phyloP scores from a whole-genome alignment of 2,329 filamentous ascomycete genomes.

The Verruconis gallopava region DNA sequence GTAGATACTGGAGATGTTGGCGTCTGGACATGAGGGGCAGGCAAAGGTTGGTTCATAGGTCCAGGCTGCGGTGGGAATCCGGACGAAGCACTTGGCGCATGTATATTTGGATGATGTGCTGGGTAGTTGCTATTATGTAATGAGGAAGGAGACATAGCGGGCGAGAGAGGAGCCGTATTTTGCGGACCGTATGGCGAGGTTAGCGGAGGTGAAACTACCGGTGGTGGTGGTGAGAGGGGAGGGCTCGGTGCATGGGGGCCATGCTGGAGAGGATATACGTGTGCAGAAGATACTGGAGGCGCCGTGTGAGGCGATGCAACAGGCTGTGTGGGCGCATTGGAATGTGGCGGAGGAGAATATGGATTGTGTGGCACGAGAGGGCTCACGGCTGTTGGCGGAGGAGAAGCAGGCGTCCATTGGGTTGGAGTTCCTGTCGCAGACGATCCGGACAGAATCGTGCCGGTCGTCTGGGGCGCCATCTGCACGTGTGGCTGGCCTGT shows the following conservation, averaged over 20 bases:
- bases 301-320: not conserved
- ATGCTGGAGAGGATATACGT: not conserved
- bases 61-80: not conserved
- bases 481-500: not conserved
- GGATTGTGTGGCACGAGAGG: not conserved
- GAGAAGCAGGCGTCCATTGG: not conserved
- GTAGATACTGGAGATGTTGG: not conserved
- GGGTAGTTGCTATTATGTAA: not conserved
- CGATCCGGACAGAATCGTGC: not conserved
- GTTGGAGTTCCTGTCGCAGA: not conserved
- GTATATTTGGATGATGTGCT: not conserved
- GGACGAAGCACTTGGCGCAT: not conserved
- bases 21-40: not conserved
- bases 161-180: not conserved
- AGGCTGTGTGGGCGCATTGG: not conserved
- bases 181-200: not conserved
- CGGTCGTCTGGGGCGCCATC: not conserved
- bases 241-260: not conserved
- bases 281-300: no score
- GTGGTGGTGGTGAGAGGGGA: not conserved
- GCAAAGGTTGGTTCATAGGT: not conserved
- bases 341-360: not conserved
- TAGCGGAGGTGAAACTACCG: not conserved
- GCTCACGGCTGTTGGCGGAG: not conserved
- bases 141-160: not conserved